phyloP scores from a whole-genome alignment of 805 yeast species.

The Candida berthetii region DNA sequence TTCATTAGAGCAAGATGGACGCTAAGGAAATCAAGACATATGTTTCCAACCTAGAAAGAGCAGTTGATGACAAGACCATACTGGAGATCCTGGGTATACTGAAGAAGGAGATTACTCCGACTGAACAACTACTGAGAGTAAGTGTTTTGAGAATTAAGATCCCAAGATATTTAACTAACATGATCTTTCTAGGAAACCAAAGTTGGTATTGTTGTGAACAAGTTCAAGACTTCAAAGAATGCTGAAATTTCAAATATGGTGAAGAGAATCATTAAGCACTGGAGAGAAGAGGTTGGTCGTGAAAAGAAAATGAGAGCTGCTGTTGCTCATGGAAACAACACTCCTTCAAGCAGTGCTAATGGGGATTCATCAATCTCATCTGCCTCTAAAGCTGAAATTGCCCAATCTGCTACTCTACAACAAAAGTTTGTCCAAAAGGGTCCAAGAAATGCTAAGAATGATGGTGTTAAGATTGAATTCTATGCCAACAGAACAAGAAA shows the following conservation, averaged over 20 bases:
- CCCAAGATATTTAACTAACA: too few species aligned
- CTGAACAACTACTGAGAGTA: conserved; percentile 73
- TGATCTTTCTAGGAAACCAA: conserved; percentile 66
- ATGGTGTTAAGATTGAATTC: conserved; percentile 65
- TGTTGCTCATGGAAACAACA: conserved; percentile 5
- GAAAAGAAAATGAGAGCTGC: conserved; percentile 35
- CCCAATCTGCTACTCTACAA: conserved; percentile 16
- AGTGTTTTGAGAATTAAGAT: conserved; percentile 6
- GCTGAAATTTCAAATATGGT: conserved; percentile 65
- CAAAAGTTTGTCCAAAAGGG: conserved; percentile 39
- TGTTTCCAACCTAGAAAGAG: conserved; percentile 69
- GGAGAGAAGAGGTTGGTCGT: conserved; percentile 85
- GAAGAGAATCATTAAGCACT: conserved; percentile 72
- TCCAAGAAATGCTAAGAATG: conserved; percentile 76
- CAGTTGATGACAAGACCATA: conserved; percentile 56
- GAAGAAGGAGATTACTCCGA: conserved; percentile 70
- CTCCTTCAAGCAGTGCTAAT: not conserved
- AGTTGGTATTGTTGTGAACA: conserved; percentile 96
- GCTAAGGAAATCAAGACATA: conserved; percentile 66
- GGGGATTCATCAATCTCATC: conserved; percentile 2
- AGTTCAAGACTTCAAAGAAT: conserved; percentile 64
- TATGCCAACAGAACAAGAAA: conserved; percentile 80
- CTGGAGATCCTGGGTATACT: conserved; percentile 60
- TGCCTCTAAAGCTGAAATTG: conserved; percentile 11
- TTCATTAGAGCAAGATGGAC: conserved; percentile 39